These are phyloP conservation scores for Gaeumannomyces sp. DNA, from an alignment of 2,329 filamentous ascomycete species.

Conservation along the genomic window DNA sequence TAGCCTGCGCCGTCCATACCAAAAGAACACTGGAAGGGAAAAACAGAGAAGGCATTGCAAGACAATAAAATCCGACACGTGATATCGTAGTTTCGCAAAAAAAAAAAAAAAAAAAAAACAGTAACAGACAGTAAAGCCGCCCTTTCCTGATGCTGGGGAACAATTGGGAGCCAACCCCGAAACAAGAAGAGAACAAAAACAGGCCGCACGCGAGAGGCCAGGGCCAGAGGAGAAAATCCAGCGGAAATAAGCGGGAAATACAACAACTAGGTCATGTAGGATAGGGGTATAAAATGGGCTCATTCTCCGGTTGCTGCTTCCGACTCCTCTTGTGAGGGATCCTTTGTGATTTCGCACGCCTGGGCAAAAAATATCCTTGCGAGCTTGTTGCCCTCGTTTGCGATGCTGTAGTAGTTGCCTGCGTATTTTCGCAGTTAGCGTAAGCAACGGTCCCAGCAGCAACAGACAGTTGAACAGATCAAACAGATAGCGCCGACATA, in stretches of 20 bases:
- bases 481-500: conserved; percentile 47
- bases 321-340: neutral
- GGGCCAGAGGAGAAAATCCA: no score
- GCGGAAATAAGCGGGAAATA: neutral
- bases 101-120: neutral
- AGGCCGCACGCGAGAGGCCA: neutral
- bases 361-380: conserved; percentile 90
- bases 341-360: conserved; percentile 54
- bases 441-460: conserved; percentile 12
- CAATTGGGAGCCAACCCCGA: no score
- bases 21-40: no score
- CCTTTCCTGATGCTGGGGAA: no score
- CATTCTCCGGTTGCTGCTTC: neutral
- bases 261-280: neutral
- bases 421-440: conserved; percentile 3
- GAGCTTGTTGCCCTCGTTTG: conserved; percentile 66
- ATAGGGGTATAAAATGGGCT: neutral
- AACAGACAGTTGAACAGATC: conserved; percentile 11
- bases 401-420: conserved; percentile 94
- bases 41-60: no score
- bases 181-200: neutral
- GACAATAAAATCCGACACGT: no score
- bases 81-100: neutral
- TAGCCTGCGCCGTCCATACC: no score
- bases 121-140: neutral